Base-by-base conservation (phyloP, 2,329 filamentous ascomycete species). In the Colletotrichum abscissum region DNA sequence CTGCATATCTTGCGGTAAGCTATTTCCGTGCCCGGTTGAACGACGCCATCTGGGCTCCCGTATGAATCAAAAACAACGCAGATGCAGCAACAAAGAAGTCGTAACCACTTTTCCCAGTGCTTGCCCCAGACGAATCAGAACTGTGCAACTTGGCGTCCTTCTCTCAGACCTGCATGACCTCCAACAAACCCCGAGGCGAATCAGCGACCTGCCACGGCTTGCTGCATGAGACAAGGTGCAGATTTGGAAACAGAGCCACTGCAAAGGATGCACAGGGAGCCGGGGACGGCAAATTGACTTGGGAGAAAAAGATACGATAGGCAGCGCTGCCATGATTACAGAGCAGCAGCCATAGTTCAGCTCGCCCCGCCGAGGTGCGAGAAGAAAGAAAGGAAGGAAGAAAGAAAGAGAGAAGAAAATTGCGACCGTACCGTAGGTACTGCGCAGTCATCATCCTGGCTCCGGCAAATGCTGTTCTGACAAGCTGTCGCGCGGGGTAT, bases 221-320 rank as follows among this genome's bases (percentile, higher is more conserved):
- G 49, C 54, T 72, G 72, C 72, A 74, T 71, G 38, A 56, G 56
- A 62, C 67, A 33, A 52, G 67, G 56, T 60, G 63, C 71, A 71
- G 60, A 70, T 65, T 73, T 49, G 63, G 71, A 73, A 73, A 73
- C 71, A 38, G 59, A 69, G 11, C 59, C 42, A 60, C 70, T 70
- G 42, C 59, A 49, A 38, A 30, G 33, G 54, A 24, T 72, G 38
- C 56, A 69, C 30, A 28, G n/a, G 42, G 11, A 33, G 33, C 11
- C 9, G 33, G 33, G 33, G 46, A 42, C 54, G 52, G 24, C n/a
- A 38, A 22, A 16, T 30, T 42, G 33, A 65, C 30, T 26, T 49
- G 38, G 5, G 11, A 33, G 11, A 33, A 42, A 42, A 19, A 42
- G 3, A 16, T 7, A 4, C n/a, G 16, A 56, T 14, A 63, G 16